These are phyloP conservation scores for Yamadazyma kitorensis DNA, from an alignment of 805 yeast genomes.

Conservation along the genomic window DNA sequence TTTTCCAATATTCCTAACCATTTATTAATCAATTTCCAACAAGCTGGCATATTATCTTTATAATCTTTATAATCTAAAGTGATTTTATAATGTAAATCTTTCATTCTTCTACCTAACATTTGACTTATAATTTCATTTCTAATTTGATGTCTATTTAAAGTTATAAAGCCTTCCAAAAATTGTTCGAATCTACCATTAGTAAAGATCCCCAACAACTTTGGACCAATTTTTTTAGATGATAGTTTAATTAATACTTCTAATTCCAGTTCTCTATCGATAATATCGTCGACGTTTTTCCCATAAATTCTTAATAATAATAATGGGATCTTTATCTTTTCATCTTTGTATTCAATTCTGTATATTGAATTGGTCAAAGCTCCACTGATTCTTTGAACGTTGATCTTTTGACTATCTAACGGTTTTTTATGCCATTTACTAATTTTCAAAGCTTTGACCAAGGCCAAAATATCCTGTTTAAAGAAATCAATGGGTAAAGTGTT, in stretches of 20 bases:
- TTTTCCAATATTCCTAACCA: slow-evolving; percentile 56
- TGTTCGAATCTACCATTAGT: slow-evolving; percentile 93
- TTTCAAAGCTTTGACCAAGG: slow-evolving; percentile 57
- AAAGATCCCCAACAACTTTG: slow-evolving; percentile 84
- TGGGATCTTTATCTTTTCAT: slow-evolving; percentile 45
- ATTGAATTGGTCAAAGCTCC: slow-evolving; percentile 95
- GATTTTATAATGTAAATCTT: slow-evolving; percentile 84
- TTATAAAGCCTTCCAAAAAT: slow-evolving; percentile 76
- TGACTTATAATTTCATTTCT: slow-evolving; percentile 73
- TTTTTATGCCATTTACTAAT: slow-evolving; percentile 80
- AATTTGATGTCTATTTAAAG: slow-evolving; percentile 71
- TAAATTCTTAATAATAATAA: slow-evolving; percentile 74
- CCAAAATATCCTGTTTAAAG: slow-evolving; percentile 75
- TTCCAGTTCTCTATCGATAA: slow-evolving; percentile 85
- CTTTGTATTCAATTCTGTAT: slow-evolving; percentile 63
- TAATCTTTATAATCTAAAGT: slow-evolving; percentile 58
- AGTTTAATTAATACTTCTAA: slow-evolving; percentile 69
- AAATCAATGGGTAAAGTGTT: slow-evolving; percentile 79
- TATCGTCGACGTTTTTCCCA: slow-evolving; percentile 81
- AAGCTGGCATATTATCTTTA: slow-evolving; percentile 53
- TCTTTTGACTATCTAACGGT: slow-evolving; percentile 32
- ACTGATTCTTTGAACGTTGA: slow-evolving; percentile 65
- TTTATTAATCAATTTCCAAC: slow-evolving; percentile 66
- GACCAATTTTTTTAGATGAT: slow-evolving; percentile 80
- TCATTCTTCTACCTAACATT: slow-evolving; percentile 94